phyloP scores from a whole-genome alignment of 2,329 filamentous ascomycete genomes.

The Ampelomyces quisqualis region DNA sequence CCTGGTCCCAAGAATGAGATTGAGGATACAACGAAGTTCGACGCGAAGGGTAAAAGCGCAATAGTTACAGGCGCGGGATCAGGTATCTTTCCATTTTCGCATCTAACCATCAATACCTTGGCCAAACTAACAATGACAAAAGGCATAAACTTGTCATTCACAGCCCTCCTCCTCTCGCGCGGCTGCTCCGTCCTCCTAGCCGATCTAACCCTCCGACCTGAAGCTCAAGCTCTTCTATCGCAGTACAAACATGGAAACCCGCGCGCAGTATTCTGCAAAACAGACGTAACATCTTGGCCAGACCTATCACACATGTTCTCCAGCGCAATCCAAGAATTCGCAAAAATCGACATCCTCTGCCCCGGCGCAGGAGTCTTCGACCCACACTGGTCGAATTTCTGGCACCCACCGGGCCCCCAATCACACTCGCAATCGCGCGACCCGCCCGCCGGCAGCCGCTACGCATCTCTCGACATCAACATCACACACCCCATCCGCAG shows the following conservation, averaged over 20 bases:
- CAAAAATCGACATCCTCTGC: constrained; percentile 49
- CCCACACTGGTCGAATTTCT: constrained; percentile 52
- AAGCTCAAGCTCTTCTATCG: constrained; percentile 48
- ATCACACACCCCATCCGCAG: constrained; percentile 51
- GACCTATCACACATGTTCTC: constrained; percentile 40
- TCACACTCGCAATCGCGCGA: too few relatives aligned
- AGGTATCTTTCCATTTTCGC: constrained; percentile 13
- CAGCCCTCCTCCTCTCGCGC: constrained; percentile 46
- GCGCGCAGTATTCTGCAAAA: constrained; percentile 48
- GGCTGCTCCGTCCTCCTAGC: constrained; percentile 53
- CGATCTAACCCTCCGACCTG: constrained; percentile 50
- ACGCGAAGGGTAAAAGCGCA: constrained; percentile 49
- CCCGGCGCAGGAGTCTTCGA: constrained; percentile 54
- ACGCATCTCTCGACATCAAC: constrained; percentile 49
- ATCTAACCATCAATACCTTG: neutral
- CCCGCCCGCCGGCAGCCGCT: constrained; percentile 32
- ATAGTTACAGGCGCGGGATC: constrained; percentile 52
- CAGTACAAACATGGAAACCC: constrained; percentile 27
- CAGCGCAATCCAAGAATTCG: constrained; percentile 32
- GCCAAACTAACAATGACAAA: neutral
- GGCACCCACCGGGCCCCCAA: constrained; percentile 51
- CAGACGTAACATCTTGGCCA: constrained; percentile 45
- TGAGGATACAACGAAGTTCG: constrained; percentile 28
- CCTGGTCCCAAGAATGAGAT: constrained; percentile 5
- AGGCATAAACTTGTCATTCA: constrained; percentile 53